A percentile compares a stretch with the other conserved stretches of the same genome.
Evolutionary conservation across 345 rosid genomes (phyloP).

Genomic region (Eucalyptus camaldulensis): DNA sequence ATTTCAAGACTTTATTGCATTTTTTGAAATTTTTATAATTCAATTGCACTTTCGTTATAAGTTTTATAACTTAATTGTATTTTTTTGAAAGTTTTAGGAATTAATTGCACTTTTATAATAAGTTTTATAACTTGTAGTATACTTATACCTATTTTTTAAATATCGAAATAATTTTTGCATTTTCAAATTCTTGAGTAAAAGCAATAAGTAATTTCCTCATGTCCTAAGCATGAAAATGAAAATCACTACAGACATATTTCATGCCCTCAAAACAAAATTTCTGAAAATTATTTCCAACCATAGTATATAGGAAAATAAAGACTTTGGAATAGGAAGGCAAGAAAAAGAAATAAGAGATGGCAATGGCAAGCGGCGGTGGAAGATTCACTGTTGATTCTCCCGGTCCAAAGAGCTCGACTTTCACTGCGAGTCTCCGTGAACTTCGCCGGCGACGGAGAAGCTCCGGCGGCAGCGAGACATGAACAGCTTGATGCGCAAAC

Average conservation of each 20-base stretch:
- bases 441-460: neutral
- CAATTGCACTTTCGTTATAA: too few relatives aligned
- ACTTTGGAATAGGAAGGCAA: neutral
- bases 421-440: neutral
- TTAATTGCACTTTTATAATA: too few relatives aligned
- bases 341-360: neutral
- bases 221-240: neutral
- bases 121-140: too few relatives aligned
- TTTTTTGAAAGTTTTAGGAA: accelerated
- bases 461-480: neutral
- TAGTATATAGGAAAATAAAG: neutral
- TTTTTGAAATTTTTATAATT: too few relatives aligned
- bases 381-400: neutral
- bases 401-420: neutral
- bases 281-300: neutral
- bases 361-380: neutral
- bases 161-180: neutral
- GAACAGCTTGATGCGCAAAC: neutral
- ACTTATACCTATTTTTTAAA: neutral
- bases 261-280: neutral
- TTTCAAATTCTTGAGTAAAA: neutral
- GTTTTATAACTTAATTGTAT: accelerated
- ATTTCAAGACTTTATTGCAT: too few relatives aligned
- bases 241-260: neutral
- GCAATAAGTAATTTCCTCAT: neutral